phyloP scores from a whole-genome alignment of 768 basidiomycete species.

The Tricholoma hemisulphureum region DNA sequence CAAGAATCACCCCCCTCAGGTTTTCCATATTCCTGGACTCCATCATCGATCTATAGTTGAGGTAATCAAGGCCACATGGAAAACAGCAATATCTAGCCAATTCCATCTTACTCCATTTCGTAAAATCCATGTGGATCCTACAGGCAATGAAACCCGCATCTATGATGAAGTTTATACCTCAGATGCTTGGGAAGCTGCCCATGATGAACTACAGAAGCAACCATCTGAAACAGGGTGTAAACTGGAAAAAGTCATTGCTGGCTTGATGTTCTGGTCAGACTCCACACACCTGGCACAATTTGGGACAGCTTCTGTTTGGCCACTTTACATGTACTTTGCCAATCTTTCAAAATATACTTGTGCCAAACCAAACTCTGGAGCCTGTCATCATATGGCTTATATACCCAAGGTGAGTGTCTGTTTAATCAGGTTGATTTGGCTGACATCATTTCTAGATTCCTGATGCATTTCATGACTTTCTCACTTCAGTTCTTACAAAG shows the following conservation, averaged over 20 bases:
- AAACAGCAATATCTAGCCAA: neutral
- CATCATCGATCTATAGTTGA: too few species aligned
- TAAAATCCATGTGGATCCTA: neutral
- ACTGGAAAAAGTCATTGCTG: neutral
- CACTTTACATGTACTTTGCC: neutral
- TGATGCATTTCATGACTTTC: too few species aligned
- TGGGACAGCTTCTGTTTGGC: neutral
- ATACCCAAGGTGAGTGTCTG: constrained; percentile 12
- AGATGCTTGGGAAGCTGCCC: neutral
- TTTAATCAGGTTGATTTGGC: neutral
- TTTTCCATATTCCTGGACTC: neutral
- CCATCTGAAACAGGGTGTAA: neutral
- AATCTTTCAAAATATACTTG: neutral
- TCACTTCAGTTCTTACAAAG: too few species aligned
- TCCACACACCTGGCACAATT: neutral
- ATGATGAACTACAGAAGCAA: neutral
- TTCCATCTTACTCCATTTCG: neutral
- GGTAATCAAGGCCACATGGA: too few species aligned
- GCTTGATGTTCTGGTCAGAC: neutral
- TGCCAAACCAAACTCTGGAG: neutral
- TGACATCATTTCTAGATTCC: neutral
- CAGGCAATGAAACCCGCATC: neutral
- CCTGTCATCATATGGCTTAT: neutral
- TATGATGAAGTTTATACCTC: neutral
- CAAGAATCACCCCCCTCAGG: neutral